A percentile compares a stretch with the other conserved stretches of the same genome.
Evolutionary conservation across 2,329 filamentous ascomycete genomes (phyloP).

Genomic region (Incumbomyces lentus): DNA sequence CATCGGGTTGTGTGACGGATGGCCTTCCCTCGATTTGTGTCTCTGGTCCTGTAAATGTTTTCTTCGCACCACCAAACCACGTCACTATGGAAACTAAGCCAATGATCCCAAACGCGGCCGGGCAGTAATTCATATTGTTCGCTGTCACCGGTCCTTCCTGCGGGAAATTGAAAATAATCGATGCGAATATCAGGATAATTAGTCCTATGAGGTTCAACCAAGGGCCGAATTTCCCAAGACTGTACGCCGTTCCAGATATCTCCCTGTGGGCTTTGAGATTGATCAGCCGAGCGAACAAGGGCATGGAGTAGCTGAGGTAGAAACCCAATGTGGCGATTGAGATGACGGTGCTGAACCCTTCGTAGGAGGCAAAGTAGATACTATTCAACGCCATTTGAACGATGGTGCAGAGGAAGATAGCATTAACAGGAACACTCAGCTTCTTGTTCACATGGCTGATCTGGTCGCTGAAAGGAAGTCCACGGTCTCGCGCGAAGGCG

Average conservation of each 20-base stretch:
- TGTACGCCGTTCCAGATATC: slow-evolving; percentile 32
- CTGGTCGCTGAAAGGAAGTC: slow-evolving; percentile 35
- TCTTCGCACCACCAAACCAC: slow-evolving; percentile 30
- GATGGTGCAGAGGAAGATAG: slow-evolving; percentile 42
- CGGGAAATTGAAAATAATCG: slow-evolving; percentile 49
- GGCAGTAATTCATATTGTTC: slow-evolving; percentile 45
- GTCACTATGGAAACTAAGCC: slow-evolving; percentile 34
- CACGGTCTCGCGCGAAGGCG: slow-evolving; percentile 40
- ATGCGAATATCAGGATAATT: slow-evolving; percentile 43
- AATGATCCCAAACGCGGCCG: slow-evolving; percentile 45
- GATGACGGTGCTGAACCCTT: slow-evolving; percentile 22
- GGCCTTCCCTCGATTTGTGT: background rate
- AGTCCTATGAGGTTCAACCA: slow-evolving; percentile 41
- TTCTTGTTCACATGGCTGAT: slow-evolving; percentile 31
- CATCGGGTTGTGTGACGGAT: background rate
- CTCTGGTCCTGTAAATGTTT: slow-evolving; percentile 16
- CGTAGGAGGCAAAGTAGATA: slow-evolving; percentile 22
- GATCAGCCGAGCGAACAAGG: slow-evolving; percentile 10
- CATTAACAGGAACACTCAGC: slow-evolving; percentile 36
- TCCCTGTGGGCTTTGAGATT: slow-evolving; percentile 16
- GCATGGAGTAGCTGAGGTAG: slow-evolving; percentile 28
- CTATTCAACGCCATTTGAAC: slow-evolving; percentile 32
- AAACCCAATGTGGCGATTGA: slow-evolving; percentile 26
- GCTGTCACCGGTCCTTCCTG: slow-evolving; percentile 40
- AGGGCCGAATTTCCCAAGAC: slow-evolving; percentile 35